Evolutionary conservation across 345 rosid genomes (phyloP), one percentile per base, ranked within the genome.

Genomic region (Sisymbrium altissimum): DNA sequence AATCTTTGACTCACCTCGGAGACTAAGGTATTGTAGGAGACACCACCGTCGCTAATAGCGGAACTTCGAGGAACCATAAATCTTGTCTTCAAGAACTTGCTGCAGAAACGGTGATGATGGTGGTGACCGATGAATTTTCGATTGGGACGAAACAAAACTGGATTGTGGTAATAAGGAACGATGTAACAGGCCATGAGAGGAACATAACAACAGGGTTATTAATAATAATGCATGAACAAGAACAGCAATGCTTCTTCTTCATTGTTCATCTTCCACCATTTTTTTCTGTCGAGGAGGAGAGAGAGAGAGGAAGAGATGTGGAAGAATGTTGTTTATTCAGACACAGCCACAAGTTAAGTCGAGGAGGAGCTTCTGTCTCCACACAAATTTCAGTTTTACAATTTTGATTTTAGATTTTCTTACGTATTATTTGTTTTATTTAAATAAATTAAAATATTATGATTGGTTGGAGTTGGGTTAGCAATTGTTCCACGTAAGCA

Each of bases 121-220:
- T n/a, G n/a, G n/a, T 59, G 78, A 64, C 21, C n/a, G 21, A 74
- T 32, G 76, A 59, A 29, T 57, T 25, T 36, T 64, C 49, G 55
- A 71, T 8, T 78, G 76, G 17, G 79, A 78, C 12, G 87, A 83
- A 62, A 82, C 72, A 46, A 83, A 77, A 68, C 32, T 41, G 73
- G 75, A 78, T 78, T 66, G 66, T 21, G 10, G 71, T 62, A 54
- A 55, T 38, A 36, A 69, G 75, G 80, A 78, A 86, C 78, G 63
- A 64, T 83, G 82, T 73, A 80, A 77, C 82, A 77, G 84, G 96
- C 98, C 98, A 93, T 93, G 92, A 81, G 64, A 84, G 69, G 74
- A 64, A 78, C 89, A 82, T 77, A 82, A 81, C 85, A 64, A 57
- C 75, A 76, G 40, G 45, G 60, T 69, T 59, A 67, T 62, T 59